Evolutionary conservation across 768 basidiomycete genomes (phyloP).

Genomic region (Paxillus involutus): DNA sequence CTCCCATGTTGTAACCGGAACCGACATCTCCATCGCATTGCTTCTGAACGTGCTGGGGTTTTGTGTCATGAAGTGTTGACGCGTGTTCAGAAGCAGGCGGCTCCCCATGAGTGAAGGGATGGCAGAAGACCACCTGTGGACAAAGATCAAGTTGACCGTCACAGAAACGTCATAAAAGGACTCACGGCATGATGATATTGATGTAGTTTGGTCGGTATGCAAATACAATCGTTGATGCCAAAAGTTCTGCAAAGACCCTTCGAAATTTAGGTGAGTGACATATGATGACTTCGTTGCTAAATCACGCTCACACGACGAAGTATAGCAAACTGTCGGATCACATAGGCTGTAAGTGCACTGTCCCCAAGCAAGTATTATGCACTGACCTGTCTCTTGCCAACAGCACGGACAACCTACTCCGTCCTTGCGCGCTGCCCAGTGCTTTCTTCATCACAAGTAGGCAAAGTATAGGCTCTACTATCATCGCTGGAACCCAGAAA

Average conservation of each 20-base stretch:
- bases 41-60: background rate
- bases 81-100: slow-evolving; percentile 24
- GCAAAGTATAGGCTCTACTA: slow-evolving; percentile 25
- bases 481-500: slow-evolving; percentile 24
- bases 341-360: background rate
- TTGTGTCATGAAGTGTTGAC: slow-evolving; percentile 6
- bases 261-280: background rate
- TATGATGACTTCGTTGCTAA: no score
- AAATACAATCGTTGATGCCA: slow-evolving; percentile 19
- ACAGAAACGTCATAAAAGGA: background rate
- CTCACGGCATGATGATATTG: slow-evolving; percentile 23
- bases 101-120: slow-evolving; percentile 24
- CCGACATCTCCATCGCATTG: background rate
- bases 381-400: slow-evolving; percentile 13
- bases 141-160: background rate
- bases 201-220: slow-evolving; percentile 16
- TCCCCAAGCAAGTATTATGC: background rate
- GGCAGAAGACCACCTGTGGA: slow-evolving; percentile 22
- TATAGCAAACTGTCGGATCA: slow-evolving; percentile 16
- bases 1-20: background rate
- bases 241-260: slow-evolving; percentile 20
- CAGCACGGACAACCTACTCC: slow-evolving; percentile 1
- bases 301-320: slow-evolving; percentile 17
- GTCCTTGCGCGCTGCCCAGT: background rate
- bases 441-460: slow-evolving; percentile 21